Evolutionary conservation across 129 eudicot species (phyloP), one percentile per base, ranked within the genome.

Genomic region (Chrysanthemum seticuspe): DNA sequence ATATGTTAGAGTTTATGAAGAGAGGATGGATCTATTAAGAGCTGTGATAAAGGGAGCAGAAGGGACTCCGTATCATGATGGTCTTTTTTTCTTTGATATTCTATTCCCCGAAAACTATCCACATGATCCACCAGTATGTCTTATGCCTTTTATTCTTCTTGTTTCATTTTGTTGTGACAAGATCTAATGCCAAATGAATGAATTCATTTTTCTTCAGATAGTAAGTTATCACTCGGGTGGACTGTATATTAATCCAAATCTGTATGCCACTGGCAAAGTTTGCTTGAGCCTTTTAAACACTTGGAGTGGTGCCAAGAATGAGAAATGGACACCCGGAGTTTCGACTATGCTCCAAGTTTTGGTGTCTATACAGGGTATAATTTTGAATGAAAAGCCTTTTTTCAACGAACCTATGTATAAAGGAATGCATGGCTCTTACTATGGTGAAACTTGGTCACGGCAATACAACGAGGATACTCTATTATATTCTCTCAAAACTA

Each of bases 1-100:
- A 61, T 89, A 54, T 63, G 96, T 92, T 18, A 83, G 98, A 88
- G 98, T 83, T 2, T 92, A 84, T 73, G 96, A 92, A 74, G 74
- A 90, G 61, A 84, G 98, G 69, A 89, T 92, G 95, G 98, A 92
- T 81, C 88, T 92, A 6, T 79, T 92, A 80, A 85, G 95, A 74
- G 98, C 98, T 13, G 98, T 87, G 34, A 89, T 92, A 68, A 64
- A 85, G 19, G 96, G 96, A 71, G 92, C 95, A 23, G 90, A 87
- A 68, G 98, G 98, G 29, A 92, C 98, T 18, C 98, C 98, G 0
- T 92, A 92, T 70, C 94, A 87, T 78, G 95, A 92, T 57, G 98
- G 98, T 16, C 88, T 92, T 44, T 92, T 77, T 68, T 85, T 92
- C 88, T 92, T 92, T 79, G 98, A 92, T 60, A 82, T 85, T n/a